phyloP scores from a whole-genome alignment of 2,329 filamentous ascomycete species.

The Xylaria polymorpha region DNA sequence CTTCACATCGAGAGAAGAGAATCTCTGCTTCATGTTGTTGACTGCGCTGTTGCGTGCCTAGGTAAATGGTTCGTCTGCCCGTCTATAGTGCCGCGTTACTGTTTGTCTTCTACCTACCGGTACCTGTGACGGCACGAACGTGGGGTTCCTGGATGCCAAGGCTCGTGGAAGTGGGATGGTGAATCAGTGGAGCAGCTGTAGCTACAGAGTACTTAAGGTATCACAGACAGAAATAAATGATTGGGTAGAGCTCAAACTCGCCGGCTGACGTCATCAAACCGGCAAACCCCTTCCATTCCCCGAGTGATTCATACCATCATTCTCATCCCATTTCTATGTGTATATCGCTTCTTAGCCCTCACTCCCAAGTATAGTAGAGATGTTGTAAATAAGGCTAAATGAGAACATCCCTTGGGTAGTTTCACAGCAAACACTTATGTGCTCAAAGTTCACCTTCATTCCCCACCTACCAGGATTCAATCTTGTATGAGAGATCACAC shows the following conservation, averaged over 20 bases:
- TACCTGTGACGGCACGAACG: slow-evolving; percentile 12
- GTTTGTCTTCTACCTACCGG: background rate
- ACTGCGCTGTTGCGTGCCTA: background rate
- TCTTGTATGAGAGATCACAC: background rate
- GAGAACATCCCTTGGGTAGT: no score
- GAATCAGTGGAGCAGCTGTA: slow-evolving; percentile 11
- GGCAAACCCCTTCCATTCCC: slow-evolving; percentile 11
- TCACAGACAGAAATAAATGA: no score
- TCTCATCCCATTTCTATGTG: background rate
- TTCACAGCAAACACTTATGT: no score
- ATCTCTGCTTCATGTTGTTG: slow-evolving; percentile 66
- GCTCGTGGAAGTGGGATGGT: slow-evolving; percentile 27
- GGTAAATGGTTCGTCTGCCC: background rate
- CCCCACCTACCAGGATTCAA: no score
- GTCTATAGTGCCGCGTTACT: background rate
- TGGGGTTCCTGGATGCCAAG: slow-evolving; percentile 31
- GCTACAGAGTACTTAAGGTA: no score
- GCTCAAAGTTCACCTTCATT: no score
- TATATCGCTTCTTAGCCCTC: no score
- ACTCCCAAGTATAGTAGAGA: no score
- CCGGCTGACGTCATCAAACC: slow-evolving; percentile 27
- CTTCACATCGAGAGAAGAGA: slow-evolving; percentile 68
- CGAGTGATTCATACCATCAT: slow-evolving; percentile 27
- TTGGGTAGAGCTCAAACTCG: background rate
- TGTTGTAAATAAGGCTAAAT: no score